A percentile compares a stretch with the other conserved stretches of the same genome.
These are phyloP conservation scores for Colletotrichum sp. DNA, from an alignment of 2,329 filamentous ascomycete genomes.

Conservation along the genomic window DNA sequence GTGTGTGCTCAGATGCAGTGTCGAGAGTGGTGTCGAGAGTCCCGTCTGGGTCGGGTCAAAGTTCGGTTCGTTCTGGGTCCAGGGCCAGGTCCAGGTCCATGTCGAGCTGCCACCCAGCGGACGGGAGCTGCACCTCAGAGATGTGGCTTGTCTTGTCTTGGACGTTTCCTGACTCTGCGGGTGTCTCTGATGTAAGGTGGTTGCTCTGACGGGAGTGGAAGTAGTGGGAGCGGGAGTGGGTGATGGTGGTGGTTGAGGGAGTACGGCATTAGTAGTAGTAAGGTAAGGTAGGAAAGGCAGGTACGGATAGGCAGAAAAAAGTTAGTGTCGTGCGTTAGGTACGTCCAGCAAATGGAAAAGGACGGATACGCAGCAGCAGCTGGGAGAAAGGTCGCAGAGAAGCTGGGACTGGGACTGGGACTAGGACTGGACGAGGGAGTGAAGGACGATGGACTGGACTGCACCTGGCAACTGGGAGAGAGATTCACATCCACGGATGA, in stretches of 20 bases:
- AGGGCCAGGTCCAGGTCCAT: slow-evolving; percentile 16
- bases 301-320: not conserved
- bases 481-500: not conserved
- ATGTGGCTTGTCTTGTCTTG: slow-evolving; percentile 4
- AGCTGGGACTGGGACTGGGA: not conserved
- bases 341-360: not conserved
- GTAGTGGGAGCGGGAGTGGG: not conserved
- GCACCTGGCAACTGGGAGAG: not conserved
- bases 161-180: not conserved
- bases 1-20: slow-evolving; percentile 11
- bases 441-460: not conserved
- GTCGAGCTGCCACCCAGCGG: slow-evolving; percentile 10
- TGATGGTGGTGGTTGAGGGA: not conserved
- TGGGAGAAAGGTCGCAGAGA: not conserved
- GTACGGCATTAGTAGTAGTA: not conserved
- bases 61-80: not conserved
- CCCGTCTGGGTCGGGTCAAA: slow-evolving; percentile 6
- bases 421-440: not conserved
- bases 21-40: not conserved
- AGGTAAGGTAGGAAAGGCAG: not conserved
- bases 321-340: slow-evolving; percentile 7
- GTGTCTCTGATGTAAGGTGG: not conserved
- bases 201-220: not conserved
- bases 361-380: not conserved
- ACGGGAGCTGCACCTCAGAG: slow-evolving; percentile 9